Conservation (phyloP, 2,329 filamentous ascomycete genomes). For the Fusarium torreyae region DNA sequence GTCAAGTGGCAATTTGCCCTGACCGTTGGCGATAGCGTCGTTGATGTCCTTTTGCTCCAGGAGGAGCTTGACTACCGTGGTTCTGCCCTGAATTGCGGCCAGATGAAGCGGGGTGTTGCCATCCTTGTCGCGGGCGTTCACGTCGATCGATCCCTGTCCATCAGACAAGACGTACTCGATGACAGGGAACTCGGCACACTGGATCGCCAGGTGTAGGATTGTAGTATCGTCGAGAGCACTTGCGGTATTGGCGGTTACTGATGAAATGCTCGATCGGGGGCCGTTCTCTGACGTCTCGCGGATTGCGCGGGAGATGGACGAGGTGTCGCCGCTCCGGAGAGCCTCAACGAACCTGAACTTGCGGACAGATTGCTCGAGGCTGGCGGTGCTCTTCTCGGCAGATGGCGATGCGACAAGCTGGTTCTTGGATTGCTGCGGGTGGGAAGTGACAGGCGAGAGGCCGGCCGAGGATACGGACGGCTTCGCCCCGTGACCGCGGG, state of each 20-base stretch:
- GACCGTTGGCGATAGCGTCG: slow-evolving; percentile 87
- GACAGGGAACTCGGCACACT: slow-evolving; percentile 93
- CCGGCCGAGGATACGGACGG: slow-evolving; percentile 62
- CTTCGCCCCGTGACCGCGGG: slow-evolving; percentile 63
- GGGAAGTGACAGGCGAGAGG: slow-evolving; percentile 61
- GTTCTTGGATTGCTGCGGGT: slow-evolving; percentile 44
- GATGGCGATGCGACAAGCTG: slow-evolving; percentile 50
- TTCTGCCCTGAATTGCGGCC: slow-evolving; percentile 85
- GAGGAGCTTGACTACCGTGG: slow-evolving; percentile 84
- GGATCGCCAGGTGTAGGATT: slow-evolving; percentile 92
- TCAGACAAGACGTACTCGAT: slow-evolving; percentile 95
- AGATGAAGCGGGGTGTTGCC: slow-evolving; percentile 95
- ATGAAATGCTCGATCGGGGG: slow-evolving; percentile 71
- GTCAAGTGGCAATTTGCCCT: slow-evolving; percentile 88
- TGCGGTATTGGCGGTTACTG: slow-evolving; percentile 60
- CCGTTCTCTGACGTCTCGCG: slow-evolving; percentile 72
- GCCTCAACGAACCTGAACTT: slow-evolving; percentile 97
- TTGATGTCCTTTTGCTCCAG: slow-evolving; percentile 88
- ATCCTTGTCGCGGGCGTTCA: slow-evolving; percentile 93
- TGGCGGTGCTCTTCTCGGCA: slow-evolving; percentile 62
- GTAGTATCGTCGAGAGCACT: slow-evolving; percentile 83
- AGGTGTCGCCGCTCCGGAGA: slow-evolving; percentile 89
- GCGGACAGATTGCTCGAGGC: slow-evolving; percentile 92
- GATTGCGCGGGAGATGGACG: slow-evolving; percentile 89
- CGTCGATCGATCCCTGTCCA: slow-evolving; percentile 76